These are phyloP conservation scores for Acer yangbiense DNA, from an alignment of 345 rosid genomes.

Conservation along the genomic window DNA sequence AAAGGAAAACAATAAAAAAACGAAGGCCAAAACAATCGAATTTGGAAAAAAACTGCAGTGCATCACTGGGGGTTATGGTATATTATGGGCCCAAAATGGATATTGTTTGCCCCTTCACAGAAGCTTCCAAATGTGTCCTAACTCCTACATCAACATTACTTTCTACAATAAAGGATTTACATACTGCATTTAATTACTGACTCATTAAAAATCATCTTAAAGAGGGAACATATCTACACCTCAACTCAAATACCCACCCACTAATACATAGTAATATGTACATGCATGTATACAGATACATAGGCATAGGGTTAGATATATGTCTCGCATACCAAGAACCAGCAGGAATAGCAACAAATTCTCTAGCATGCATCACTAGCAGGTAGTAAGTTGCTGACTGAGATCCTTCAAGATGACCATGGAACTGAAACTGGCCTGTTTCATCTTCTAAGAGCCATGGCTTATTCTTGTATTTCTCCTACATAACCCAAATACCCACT, in stretches of 20 bases:
- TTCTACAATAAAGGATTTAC: not conserved
- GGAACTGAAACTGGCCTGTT: slow-evolving; percentile 89
- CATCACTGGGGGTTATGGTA: too few relatives aligned
- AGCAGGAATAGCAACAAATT: slow-evolving; percentile 88
- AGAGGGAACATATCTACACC: not conserved
- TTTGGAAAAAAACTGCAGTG: too few relatives aligned
- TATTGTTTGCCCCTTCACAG: too few relatives aligned
- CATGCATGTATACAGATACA: not conserved
- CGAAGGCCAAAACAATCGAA: too few relatives aligned
- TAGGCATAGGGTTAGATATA: slow-evolving; percentile 3
- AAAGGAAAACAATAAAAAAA: too few relatives aligned
- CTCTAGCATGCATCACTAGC: slow-evolving; percentile 79
- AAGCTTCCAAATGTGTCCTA: too few relatives aligned
- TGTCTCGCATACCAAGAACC: slow-evolving; percentile 76
- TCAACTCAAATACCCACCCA: not conserved
- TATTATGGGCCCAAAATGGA: too few relatives aligned
- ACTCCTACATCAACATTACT: not conserved
- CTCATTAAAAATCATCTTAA: not conserved
- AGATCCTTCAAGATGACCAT: slow-evolving; percentile 95
- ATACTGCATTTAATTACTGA: not conserved
- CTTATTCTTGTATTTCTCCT: slow-evolving; percentile 93
- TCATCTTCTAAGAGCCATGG: slow-evolving; percentile 99
- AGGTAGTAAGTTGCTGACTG: slow-evolving; percentile 95
- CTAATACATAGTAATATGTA: not conserved
- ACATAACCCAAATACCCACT: slow-evolving; percentile 6